A percentile compares a stretch with the other conserved stretches of the same genome.
These are phyloP conservation scores for Didymellaceae sp. DNA, from an alignment of 2,329 filamentous ascomycete genomes.

Conservation along the genomic window DNA sequence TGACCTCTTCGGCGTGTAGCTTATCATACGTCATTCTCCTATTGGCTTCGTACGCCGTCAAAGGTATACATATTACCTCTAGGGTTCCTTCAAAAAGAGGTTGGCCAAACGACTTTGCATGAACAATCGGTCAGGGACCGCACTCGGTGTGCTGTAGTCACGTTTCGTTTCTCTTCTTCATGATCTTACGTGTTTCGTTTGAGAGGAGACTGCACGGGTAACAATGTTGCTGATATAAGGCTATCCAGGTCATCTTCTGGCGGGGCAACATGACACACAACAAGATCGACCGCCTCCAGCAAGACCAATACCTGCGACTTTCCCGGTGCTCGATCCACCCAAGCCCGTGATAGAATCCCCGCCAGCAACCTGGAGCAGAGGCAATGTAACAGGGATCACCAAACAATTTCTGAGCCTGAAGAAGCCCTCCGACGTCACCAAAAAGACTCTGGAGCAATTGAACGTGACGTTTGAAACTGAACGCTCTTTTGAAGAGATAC, in stretches of 20 bases:
- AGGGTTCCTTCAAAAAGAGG: background rate
- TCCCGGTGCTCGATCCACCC: constrained; percentile 56
- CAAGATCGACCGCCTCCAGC: constrained; percentile 57
- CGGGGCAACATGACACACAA: constrained; percentile 48
- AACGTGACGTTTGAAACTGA: constrained; percentile 51
- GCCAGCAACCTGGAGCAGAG: constrained; percentile 43
- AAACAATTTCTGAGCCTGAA: constrained; percentile 52
- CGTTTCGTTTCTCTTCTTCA: constrained; percentile 23
- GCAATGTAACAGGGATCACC: constrained; percentile 50
- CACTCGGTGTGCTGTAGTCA: constrained; percentile 23
- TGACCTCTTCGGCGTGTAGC: background rate
- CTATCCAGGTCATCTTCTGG: constrained; percentile 45
- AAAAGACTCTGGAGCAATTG: constrained; percentile 49
- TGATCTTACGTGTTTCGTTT: constrained; percentile 40
- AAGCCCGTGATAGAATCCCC: constrained; percentile 30
- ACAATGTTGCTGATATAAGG: constrained; percentile 38
- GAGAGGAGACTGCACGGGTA: constrained; percentile 31
- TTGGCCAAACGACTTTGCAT: background rate
- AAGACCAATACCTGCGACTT: constrained; percentile 58
- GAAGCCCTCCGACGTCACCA: constrained; percentile 51
- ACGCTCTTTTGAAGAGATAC: constrained; percentile 49
- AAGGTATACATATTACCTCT: background rate
- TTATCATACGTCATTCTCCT: constrained; percentile 13
- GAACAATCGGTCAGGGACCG: constrained; percentile 10
- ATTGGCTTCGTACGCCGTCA: background rate